Evolutionary conservation across 371 early-diverging fungal species (phyloP).

Genomic region (Dichotomocladium elegans): DNA sequence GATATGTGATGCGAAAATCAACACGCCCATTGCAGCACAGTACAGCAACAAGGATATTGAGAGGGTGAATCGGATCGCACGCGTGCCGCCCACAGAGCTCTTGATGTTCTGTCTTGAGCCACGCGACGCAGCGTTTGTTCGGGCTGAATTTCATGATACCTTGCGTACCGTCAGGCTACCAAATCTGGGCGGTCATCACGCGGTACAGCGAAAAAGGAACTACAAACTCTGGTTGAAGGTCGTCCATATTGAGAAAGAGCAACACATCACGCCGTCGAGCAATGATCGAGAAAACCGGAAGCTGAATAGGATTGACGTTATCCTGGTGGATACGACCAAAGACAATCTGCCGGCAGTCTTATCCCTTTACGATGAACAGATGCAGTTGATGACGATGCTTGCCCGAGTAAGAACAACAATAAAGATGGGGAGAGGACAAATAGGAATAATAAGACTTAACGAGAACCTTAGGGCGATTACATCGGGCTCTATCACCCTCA

Average conservation of each 20-base stretch:
- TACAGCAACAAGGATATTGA: conserved; percentile 6
- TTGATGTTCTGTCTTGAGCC: conserved; percentile 25
- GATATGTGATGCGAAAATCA: conserved; percentile 19
- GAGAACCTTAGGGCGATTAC: conserved; percentile 33
- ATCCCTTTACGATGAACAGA: conserved; percentile 31
- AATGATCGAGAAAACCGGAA: conserved; percentile 5
- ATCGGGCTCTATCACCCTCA: conserved; percentile 28
- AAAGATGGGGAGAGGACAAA: not conserved
- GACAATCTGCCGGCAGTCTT: conserved; percentile 24
- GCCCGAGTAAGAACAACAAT: conserved; percentile 10
- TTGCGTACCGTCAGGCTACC: conserved; percentile 4
- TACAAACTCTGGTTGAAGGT: conserved; percentile 35
- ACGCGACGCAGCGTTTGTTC: conserved; percentile 23
- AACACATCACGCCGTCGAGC: conserved; percentile 11
- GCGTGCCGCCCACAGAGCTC: conserved; percentile 28
- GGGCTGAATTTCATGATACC: conserved; percentile 17
- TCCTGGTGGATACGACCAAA: conserved; percentile 29
- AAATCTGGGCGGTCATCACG: not conserved
- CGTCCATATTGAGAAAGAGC: conserved; percentile 24
- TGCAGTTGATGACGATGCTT: conserved; percentile 19
- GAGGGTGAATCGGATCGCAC: conserved; percentile 14
- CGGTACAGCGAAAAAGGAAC: not conserved
- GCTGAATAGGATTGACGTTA: conserved; percentile 20
- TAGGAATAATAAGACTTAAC: not conserved
- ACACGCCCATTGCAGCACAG: conserved; percentile 11